These are phyloP conservation scores for Agrocybe pediades DNA, from an alignment of 768 basidiomycete genomes.

Conservation along the genomic window DNA sequence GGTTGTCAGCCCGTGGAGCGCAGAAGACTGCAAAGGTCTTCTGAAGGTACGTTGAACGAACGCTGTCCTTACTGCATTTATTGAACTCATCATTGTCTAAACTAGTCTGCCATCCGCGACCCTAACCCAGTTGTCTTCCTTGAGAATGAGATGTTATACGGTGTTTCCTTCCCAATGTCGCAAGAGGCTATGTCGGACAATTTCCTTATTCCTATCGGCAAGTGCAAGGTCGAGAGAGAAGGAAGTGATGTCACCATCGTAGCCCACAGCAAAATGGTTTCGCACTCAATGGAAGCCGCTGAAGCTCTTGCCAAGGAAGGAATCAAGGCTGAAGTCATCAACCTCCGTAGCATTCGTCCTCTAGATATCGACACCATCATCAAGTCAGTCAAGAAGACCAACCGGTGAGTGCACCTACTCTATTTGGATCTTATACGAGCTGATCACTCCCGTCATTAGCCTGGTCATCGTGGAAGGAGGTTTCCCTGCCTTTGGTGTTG, in stretches of 20 bases:
- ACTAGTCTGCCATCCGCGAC: slow-evolving; percentile 92
- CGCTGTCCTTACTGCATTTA: background rate
- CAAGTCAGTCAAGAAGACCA: slow-evolving; percentile 97
- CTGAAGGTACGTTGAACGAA: slow-evolving; percentile 65
- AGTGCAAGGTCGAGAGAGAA: slow-evolving; percentile 93
- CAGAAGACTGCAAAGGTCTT: slow-evolving; percentile 99
- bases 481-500: slow-evolving; percentile 98
- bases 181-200: slow-evolving; percentile 92
- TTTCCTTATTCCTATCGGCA: slow-evolving; percentile 95
- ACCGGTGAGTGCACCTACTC: slow-evolving; percentile 56
- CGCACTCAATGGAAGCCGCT: slow-evolving; percentile 92
- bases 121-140: slow-evolving; percentile 99
- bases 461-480: slow-evolving; percentile 96
- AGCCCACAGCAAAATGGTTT: slow-evolving; percentile 98
- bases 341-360: slow-evolving; percentile 93
- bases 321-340: slow-evolving; percentile 97
- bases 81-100: slow-evolving; percentile 5
- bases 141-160: slow-evolving; percentile 99
- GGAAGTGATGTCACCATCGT: slow-evolving; percentile 95
- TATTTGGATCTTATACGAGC: background rate
- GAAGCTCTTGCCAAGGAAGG: slow-evolving; percentile 94
- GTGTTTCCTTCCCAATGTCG: slow-evolving; percentile 96
- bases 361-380: slow-evolving; percentile 98
- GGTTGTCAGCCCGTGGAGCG: slow-evolving; percentile 95
- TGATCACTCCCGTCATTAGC: slow-evolving; percentile 36